Evolutionary conservation across 768 basidiomycete species (phyloP).

Genomic region (Rhizopogon roseolus): DNA sequence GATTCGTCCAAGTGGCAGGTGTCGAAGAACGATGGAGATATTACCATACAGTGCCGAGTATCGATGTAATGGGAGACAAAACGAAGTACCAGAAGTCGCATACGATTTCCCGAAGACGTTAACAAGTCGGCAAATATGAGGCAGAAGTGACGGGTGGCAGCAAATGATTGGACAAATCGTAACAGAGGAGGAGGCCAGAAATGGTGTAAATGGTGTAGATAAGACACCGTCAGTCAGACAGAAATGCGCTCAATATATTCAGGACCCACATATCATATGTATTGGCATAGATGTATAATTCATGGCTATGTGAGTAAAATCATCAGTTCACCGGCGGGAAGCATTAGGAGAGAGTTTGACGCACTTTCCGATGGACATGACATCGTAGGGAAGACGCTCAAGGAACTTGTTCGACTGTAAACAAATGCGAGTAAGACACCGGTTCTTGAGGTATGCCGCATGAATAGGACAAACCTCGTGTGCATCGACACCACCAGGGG

Average conservation of each 20-base stretch:
- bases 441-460: background rate
- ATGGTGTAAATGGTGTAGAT: background rate
- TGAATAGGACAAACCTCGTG: constrained; percentile 47
- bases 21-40: background rate
- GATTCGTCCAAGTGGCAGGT: background rate
- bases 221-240: background rate
- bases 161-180: background rate
- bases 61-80: too few relatives aligned
- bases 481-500: constrained; percentile 64
- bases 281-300: constrained; percentile 69
- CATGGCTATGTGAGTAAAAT: constrained; percentile 47
- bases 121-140: too few relatives aligned
- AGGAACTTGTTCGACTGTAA: constrained; percentile 71
- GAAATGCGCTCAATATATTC: background rate
- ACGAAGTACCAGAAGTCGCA: too few relatives aligned
- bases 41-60: background rate
- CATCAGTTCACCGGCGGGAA: background rate
- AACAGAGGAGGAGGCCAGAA: background rate
- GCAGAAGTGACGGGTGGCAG: too few relatives aligned
- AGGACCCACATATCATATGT: constrained; percentile 56
- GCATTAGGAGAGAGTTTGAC: background rate
- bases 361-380: constrained; percentile 82
- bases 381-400: constrained; percentile 69
- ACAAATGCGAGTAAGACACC: background rate
- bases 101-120: too few relatives aligned